These are phyloP conservation scores for Nemania abortiva DNA, from an alignment of 2,329 filamentous ascomycete genomes.

Conservation along the genomic window DNA sequence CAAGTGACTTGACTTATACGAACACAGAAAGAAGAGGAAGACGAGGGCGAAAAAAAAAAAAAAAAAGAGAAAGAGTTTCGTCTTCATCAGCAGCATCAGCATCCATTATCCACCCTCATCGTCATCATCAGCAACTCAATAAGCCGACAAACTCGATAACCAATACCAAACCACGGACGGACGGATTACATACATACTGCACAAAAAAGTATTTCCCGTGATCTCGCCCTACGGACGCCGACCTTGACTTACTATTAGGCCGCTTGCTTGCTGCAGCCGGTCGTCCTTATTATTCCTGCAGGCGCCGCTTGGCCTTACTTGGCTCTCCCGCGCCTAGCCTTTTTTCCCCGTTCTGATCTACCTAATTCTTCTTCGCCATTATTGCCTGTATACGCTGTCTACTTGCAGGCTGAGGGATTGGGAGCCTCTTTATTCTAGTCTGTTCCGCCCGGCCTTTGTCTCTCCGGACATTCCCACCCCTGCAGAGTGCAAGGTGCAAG, in stretches of 20 bases:
- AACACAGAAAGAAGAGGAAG: background rate
- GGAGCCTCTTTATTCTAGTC: constrained; percentile 34
- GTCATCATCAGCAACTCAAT: constrained; percentile 15
- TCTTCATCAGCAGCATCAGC: background rate
- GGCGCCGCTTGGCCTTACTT: constrained; percentile 38
- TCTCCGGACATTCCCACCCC: constrained; percentile 38
- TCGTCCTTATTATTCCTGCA: constrained; percentile 36
- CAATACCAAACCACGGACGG: constrained; percentile 11
- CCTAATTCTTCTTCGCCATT: constrained; percentile 24
- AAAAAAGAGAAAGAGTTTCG: background rate
- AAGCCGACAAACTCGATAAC: constrained; percentile 11
- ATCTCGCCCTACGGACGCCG: constrained; percentile 10
- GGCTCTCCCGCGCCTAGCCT: constrained; percentile 37
- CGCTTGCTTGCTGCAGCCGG: constrained; percentile 19
- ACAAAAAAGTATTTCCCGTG: constrained; percentile 19
- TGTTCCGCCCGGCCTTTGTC: constrained; percentile 36
- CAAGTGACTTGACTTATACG: background rate
- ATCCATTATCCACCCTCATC: background rate
- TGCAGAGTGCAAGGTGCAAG: constrained; percentile 33
- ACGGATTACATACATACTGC: constrained; percentile 6
- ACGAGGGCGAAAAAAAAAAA: background rate
- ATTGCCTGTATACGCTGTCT: constrained; percentile 15
- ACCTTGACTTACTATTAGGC: constrained; percentile 32
- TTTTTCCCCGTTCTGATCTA: background rate
- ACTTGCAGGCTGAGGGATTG: constrained; percentile 7